These are phyloP conservation scores for Crithidia fasciculata DNA, from an alignment of 208 protist genomes.

Conservation along the genomic window DNA sequence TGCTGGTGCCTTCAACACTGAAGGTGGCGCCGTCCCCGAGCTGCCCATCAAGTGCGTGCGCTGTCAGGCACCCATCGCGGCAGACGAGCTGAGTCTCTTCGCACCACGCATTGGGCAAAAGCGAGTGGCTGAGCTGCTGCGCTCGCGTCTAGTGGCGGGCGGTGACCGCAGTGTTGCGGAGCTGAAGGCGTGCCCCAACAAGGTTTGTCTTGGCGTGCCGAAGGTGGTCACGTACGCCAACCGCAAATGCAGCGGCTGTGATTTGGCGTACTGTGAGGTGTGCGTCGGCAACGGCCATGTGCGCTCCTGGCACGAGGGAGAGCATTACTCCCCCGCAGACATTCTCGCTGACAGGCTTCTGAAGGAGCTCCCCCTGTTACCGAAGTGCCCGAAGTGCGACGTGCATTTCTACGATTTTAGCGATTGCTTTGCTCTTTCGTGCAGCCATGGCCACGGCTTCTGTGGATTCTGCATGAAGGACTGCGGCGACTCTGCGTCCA, in stretches of 20 bases:
- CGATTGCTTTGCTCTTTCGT: slow-evolving; percentile 29
- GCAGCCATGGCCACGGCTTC: slow-evolving; percentile 21
- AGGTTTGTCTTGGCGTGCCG: slow-evolving; percentile 10
- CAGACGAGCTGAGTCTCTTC: slow-evolving; percentile 4
- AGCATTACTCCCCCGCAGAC: not conserved
- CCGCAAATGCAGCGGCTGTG: slow-evolving; percentile 10
- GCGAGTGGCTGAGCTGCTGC: not conserved
- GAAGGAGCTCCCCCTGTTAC: slow-evolving; percentile 7
- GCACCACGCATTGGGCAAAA: not conserved
- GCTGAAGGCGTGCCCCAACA: slow-evolving; percentile 18
- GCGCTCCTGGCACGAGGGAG: slow-evolving; percentile 8
- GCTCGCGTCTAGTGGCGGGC: not conserved
- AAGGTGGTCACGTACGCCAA: slow-evolving; percentile 7
- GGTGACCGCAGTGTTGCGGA: not conserved
- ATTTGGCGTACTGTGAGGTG: slow-evolving; percentile 11
- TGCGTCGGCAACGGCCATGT: not conserved
- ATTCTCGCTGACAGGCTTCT: slow-evolving; percentile 2
- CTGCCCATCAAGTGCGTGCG: not conserved
- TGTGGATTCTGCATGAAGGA: slow-evolving; percentile 31
- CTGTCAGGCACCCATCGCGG: not conserved
- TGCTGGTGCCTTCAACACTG: slow-evolving; percentile 9
- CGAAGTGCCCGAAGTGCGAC: slow-evolving; percentile 20
- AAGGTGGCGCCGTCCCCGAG: slow-evolving; percentile 3
- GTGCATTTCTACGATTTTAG: slow-evolving; percentile 25
- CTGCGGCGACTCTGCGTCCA: slow-evolving; percentile 10